phyloP scores from a whole-genome alignment of 2,329 filamentous ascomycete genomes.

The Colletotrichum karsti region DNA sequence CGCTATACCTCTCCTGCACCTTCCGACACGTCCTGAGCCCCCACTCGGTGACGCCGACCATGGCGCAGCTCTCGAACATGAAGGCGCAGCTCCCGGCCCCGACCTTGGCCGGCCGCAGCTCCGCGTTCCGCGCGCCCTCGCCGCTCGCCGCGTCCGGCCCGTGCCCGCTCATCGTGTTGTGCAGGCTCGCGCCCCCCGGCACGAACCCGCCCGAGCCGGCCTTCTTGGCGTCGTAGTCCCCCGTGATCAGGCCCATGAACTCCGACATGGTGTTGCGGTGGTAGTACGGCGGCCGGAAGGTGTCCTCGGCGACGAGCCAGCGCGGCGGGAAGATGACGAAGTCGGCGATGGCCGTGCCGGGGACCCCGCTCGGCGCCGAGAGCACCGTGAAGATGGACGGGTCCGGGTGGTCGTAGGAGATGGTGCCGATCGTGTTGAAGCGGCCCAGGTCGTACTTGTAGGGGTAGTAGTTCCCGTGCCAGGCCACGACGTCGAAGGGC shows the following conservation, averaged over 20 bases:
- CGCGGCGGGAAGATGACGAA: slow-evolving; percentile 79
- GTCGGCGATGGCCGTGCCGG: slow-evolving; percentile 73
- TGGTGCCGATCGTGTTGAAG: slow-evolving; percentile 78
- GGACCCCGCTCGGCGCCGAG: slow-evolving; percentile 66
- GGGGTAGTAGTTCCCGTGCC: slow-evolving; percentile 83
- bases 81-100: slow-evolving; percentile 71
- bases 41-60: slow-evolving; percentile 79
- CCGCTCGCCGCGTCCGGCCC: slow-evolving; percentile 67
- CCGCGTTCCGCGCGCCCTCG: slow-evolving; percentile 63
- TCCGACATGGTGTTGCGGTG: slow-evolving; percentile 75
- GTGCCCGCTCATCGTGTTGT: slow-evolving; percentile 77
- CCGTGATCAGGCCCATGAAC: slow-evolving; percentile 69
- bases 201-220: slow-evolving; percentile 62
- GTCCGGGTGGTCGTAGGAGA: slow-evolving; percentile 81
- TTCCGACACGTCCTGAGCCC: slow-evolving; percentile 67
- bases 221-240: slow-evolving; percentile 70
- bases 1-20: slow-evolving; percentile 75
- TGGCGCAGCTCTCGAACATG: slow-evolving; percentile 75
- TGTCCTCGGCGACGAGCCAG: slow-evolving; percentile 75
- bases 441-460: slow-evolving; percentile 85
- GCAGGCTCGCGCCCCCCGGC: slow-evolving; percentile 67
- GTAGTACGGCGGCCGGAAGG: slow-evolving; percentile 78
- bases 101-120: slow-evolving; percentile 65
- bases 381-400: slow-evolving; percentile 81
- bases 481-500: slow-evolving; percentile 82